A percentile compares a stretch with the other conserved stretches of the same genome.
Evolutionary conservation across 257 asterid species (phyloP).

Genomic region (Cruciata laevipes): DNA sequence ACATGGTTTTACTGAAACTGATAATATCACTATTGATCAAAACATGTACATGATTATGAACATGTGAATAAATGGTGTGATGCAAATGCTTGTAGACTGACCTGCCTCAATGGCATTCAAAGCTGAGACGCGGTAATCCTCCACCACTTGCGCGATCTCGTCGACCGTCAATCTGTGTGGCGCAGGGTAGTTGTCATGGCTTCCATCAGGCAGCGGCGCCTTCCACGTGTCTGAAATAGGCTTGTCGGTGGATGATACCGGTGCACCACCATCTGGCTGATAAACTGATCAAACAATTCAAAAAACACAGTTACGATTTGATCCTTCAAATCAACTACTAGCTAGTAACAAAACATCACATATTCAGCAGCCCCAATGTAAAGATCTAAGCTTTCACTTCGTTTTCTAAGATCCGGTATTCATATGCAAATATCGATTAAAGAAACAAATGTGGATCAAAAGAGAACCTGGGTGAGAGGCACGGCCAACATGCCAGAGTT

Average conservation of each 20-base stretch:
- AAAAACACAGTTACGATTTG: not conserved
- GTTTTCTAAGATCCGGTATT: too few species aligned
- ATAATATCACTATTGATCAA: too few species aligned
- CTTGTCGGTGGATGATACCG: conserved; percentile 69
- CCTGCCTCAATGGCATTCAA: conserved; percentile 90
- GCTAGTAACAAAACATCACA: not conserved
- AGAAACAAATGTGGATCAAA: not conserved
- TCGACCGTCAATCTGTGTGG: conserved; percentile 50
- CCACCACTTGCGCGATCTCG: conserved; percentile 52
- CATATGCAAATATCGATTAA: too few species aligned
- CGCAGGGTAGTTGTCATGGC: conserved; percentile 50
- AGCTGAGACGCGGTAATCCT: conserved; percentile 66
- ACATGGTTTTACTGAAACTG: too few species aligned
- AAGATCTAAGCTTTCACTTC: not conserved
- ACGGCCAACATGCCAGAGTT: conserved; percentile 98
- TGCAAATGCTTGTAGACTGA: conserved; percentile 14
- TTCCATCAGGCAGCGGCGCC: conserved; percentile 75
- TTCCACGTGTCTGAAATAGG: conserved; percentile 91
- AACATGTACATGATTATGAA: not conserved
- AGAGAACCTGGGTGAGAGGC: conserved; percentile 75
- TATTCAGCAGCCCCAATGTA: not conserved
- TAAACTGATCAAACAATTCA: conserved; percentile 37
- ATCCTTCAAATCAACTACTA: not conserved
- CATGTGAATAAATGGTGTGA: not conserved
- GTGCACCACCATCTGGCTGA: conserved; percentile 69